A percentile compares a stretch with the other conserved stretches of the same genome.
Evolutionary conservation across 2,329 filamentous ascomycete species (phyloP).

Genomic region (Trichophyton rubrum): DNA sequence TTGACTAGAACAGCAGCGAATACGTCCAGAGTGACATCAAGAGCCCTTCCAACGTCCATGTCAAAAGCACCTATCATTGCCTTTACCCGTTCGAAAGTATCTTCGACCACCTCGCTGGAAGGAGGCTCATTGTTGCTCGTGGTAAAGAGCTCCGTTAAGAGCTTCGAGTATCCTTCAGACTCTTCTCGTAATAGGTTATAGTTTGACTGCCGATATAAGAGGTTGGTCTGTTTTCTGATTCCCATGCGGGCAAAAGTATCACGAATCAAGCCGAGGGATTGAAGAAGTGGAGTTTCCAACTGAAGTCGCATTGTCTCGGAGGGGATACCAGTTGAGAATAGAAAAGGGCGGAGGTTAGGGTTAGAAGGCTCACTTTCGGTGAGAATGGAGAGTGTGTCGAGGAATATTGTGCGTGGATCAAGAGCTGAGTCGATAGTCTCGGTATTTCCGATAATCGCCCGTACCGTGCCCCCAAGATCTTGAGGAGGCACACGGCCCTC

Average conservation of each 20-base stretch:
- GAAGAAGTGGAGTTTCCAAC: slow-evolving; percentile 66
- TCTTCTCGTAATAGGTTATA: slow-evolving; percentile 94
- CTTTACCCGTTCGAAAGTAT: slow-evolving; percentile 84
- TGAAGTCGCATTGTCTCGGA: slow-evolving; percentile 62
- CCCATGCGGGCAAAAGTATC: slow-evolving; percentile 73
- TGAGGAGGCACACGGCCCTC: slow-evolving; percentile 53
- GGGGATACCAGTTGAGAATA: slow-evolving; percentile 60
- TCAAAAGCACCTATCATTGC: slow-evolving; percentile 94
- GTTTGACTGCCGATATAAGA: slow-evolving; percentile 89
- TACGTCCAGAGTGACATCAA: slow-evolving; percentile 90
- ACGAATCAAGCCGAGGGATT: slow-evolving; percentile 65
- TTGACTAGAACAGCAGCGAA: slow-evolving; percentile 89
- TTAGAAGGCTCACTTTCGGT: slow-evolving; percentile 56
- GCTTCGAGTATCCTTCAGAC: slow-evolving; percentile 90
- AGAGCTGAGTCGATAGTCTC: slow-evolving; percentile 35
- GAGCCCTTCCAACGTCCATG: slow-evolving; percentile 82
- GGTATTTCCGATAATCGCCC: slow-evolving; percentile 56
- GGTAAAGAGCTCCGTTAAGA: slow-evolving; percentile 90
- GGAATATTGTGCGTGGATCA: slow-evolving; percentile 58
- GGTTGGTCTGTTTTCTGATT: slow-evolving; percentile 81
- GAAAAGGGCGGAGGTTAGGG: slow-evolving; percentile 50
- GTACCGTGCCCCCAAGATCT: slow-evolving; percentile 60
- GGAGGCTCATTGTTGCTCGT: slow-evolving; percentile 63
- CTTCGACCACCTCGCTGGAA: slow-evolving; percentile 62
- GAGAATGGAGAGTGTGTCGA: slow-evolving; percentile 71